A percentile compares a stretch with the other conserved stretches of the same genome.
Evolutionary conservation across 1,284 basidiomycete genomes (phyloP).

Genomic region (Sanguinoderma infundibulare): DNA sequence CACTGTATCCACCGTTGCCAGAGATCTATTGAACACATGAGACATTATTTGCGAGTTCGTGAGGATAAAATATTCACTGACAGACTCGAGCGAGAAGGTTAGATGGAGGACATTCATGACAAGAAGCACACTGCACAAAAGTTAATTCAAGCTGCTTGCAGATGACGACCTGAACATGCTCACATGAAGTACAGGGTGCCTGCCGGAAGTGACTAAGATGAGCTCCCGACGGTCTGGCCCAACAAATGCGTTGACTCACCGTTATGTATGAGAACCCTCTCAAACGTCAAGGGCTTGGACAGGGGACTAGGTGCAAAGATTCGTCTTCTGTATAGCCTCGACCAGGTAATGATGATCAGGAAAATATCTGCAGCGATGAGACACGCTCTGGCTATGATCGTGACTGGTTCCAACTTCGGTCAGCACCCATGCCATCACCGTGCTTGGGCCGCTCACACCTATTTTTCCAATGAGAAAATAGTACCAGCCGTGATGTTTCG

Average conservation of each 20-base stretch:
- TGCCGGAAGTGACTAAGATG: neutral
- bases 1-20: neutral
- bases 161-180: neutral
- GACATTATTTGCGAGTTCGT: neutral
- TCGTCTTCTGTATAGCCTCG: neutral
- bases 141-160: too few species aligned
- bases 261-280: neutral
- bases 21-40: neutral
- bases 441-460: neutral
- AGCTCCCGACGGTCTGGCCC: too few species aligned
- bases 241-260: neutral
- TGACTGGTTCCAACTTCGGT: neutral
- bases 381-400: neutral
- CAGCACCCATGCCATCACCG: neutral
- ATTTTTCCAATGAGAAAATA: neutral
- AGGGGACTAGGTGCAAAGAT: neutral
- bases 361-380: neutral
- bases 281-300: neutral
- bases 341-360: neutral
- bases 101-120: slow-evolving; percentile 3
- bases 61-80: neutral
- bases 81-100: neutral
- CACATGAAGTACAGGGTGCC: slow-evolving; percentile 1
- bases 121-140: neutral
- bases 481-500: too few species aligned